phyloP scores from a whole-genome alignment of 192 early-diverging fungal species.

The Linnemannia schmuckeri region DNA sequence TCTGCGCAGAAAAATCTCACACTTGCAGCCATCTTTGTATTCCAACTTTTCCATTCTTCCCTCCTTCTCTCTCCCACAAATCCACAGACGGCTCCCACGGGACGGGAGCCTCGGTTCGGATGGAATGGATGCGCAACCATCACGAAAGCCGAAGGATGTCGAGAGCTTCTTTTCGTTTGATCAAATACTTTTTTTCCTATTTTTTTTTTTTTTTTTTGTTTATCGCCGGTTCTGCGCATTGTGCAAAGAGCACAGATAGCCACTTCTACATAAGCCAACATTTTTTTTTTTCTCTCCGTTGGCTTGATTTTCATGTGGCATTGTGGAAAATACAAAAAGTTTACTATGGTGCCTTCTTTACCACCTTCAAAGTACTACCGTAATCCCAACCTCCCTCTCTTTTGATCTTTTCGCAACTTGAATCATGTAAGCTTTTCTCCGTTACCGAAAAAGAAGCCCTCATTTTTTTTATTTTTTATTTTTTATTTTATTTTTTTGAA shows the following conservation, averaged over 20 bases:
- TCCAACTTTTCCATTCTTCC: no score
- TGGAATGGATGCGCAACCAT: not conserved
- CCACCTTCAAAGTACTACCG: no score
- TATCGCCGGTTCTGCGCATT: not conserved
- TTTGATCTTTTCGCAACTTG: not conserved
- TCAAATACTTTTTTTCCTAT: not conserved
- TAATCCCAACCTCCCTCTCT: not conserved
- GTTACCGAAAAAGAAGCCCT: not conserved
- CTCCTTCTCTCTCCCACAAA: no score
- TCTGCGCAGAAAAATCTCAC: no score
- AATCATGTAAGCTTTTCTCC: not conserved
- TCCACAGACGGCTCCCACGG: not conserved
- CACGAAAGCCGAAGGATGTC: not conserved
- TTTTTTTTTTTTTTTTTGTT: not conserved
- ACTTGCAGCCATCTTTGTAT: no score
- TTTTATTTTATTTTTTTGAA: no score
- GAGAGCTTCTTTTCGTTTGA: not conserved
- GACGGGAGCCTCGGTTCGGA: not conserved
- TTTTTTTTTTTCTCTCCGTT: no score
- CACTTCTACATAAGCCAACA: no score
- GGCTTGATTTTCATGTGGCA: not conserved
- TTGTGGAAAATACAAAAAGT: not conserved
- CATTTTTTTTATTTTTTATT: no score
- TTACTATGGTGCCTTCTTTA: not conserved
- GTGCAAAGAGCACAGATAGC: not conserved